Percentiles rank a stretch among this genome's conserved stretches.
These are phyloP conservation scores for Kodamaea sagamina DNA, from an alignment of 805 yeast species.

Conservation along the genomic window DNA sequence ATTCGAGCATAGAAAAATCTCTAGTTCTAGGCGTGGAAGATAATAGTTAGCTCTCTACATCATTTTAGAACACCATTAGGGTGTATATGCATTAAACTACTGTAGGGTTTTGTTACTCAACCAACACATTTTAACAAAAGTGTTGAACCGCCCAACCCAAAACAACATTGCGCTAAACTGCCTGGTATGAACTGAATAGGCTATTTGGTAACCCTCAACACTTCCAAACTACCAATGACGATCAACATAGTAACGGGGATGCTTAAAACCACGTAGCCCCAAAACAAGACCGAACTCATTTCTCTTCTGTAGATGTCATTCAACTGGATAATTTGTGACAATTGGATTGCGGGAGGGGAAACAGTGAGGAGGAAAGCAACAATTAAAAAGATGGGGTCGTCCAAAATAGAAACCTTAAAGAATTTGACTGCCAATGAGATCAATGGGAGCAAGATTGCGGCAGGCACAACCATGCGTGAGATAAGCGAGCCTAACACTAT, in stretches of 20 bases:
- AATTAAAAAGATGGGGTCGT: slow-evolving; percentile 78
- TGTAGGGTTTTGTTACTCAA: too few relatives aligned
- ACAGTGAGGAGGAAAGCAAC: slow-evolving; percentile 75
- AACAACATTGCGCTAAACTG: too few relatives aligned
- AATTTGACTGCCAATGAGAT: slow-evolving; percentile 65
- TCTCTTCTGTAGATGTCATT: slow-evolving; percentile 76
- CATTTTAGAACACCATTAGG: too few relatives aligned
- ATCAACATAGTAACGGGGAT: slow-evolving; percentile 74
- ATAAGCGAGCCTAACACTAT: slow-evolving; percentile 68
- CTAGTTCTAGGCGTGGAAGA: too few relatives aligned
- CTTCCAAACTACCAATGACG: slow-evolving; percentile 67
- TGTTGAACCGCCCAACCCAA: too few relatives aligned
- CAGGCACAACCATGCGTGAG: slow-evolving; percentile 78
- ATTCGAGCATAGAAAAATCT: too few relatives aligned
- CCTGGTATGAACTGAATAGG: too few relatives aligned
- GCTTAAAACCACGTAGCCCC: slow-evolving; percentile 78
- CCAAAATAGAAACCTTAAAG: slow-evolving; percentile 65
- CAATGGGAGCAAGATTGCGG: slow-evolving; percentile 64
- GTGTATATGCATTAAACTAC: too few relatives aligned
- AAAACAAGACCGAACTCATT: slow-evolving; percentile 79
- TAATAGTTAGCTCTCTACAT: too few relatives aligned
- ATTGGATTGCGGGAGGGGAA: slow-evolving; percentile 82
- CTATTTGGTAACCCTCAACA: slow-evolving; percentile 50
- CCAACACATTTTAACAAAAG: too few relatives aligned
- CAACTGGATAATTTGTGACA: slow-evolving; percentile 77